Percentiles rank a stretch among this genome's conserved stretches.
phyloP scores from a whole-genome alignment of 2,329 filamentous ascomycete genomes.

The Apiospora sp. region DNA sequence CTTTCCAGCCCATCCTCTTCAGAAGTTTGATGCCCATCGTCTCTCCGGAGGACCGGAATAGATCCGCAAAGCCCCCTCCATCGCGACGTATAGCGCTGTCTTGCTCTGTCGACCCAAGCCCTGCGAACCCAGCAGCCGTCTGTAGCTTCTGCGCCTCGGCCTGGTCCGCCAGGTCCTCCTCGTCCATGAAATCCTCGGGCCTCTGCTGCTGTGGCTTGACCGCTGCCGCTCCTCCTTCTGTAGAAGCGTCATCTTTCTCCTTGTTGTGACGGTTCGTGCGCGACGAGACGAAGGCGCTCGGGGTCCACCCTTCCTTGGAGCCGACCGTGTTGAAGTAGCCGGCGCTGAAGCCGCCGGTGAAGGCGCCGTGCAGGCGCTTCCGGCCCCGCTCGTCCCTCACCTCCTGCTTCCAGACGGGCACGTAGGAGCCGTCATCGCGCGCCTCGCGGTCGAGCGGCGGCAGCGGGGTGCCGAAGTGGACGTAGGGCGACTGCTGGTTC shows the following conservation, averaged over 20 bases:
- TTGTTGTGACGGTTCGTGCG: conserved; percentile 79
- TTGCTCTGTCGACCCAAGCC: conserved; percentile 72
- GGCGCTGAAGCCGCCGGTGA: conserved; percentile 95
- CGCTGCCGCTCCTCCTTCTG: conserved; percentile 23
- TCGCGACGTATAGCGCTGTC: conserved; percentile 58
- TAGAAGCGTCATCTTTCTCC: conserved; percentile 50
- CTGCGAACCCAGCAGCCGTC: conserved; percentile 77
- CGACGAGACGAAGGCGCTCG: conserved; percentile 90
- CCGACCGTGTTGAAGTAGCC: conserved; percentile 99
- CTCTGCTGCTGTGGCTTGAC: conserved; percentile 56
- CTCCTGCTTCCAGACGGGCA: conserved; percentile 98
- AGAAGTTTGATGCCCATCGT: conserved; percentile 88
- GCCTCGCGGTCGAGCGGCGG: conserved; percentile 77
- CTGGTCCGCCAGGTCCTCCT: conserved; percentile 89
- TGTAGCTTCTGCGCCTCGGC: conserved; percentile 80
- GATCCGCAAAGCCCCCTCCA: conserved; percentile 64
- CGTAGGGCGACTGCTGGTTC: conserved; percentile 74
- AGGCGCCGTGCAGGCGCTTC: conserved; percentile 92
- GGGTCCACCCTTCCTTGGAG: conserved; percentile 97
- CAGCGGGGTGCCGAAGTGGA: conserved; percentile 83
- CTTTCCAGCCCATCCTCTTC: conserved; percentile 94
- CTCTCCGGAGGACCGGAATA: conserved; percentile 77
- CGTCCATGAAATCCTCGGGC: conserved; percentile 96
- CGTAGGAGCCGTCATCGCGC: conserved; percentile 89
- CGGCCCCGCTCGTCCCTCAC: conserved; percentile 91